phyloP scores from a whole-genome alignment of 495 filamentous ascomycete genomes.

The Hyaloscypha finlandica region DNA sequence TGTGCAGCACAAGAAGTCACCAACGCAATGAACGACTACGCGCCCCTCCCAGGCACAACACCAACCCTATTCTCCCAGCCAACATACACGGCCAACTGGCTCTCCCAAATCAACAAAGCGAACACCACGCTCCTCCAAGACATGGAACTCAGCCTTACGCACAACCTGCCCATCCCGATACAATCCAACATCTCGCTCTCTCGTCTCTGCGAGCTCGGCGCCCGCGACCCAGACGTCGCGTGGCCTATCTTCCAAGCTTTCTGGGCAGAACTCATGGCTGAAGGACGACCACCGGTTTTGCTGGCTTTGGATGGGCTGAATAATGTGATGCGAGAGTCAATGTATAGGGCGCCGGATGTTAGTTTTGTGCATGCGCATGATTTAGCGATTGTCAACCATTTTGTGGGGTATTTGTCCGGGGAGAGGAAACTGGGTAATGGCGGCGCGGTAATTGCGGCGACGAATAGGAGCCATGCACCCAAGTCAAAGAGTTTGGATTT shows the following conservation, averaged over 20 bases:
- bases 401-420: slow-evolving; percentile 69
- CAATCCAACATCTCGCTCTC: slow-evolving; percentile 63
- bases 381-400: slow-evolving; percentile 73
- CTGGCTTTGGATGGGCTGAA: slow-evolving; percentile 75
- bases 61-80: slow-evolving; percentile 73
- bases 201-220: slow-evolving; percentile 67
- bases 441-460: slow-evolving; percentile 75
- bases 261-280: slow-evolving; percentile 71
- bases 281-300: slow-evolving; percentile 75
- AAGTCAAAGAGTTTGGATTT: slow-evolving; percentile 63
- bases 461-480: slow-evolving; percentile 65
- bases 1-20: slow-evolving; percentile 75
- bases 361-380: slow-evolving; percentile 85
- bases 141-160: slow-evolving; percentile 58
- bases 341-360: slow-evolving; percentile 68
- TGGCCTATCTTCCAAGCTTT: slow-evolving; percentile 83
- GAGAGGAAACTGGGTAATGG: slow-evolving; percentile 65
- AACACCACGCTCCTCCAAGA: slow-evolving; percentile 66
- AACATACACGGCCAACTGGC: slow-evolving; percentile 68
- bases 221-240: slow-evolving; percentile 71
- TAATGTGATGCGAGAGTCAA: slow-evolving; percentile 73
- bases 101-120: slow-evolving; percentile 68
- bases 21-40: slow-evolving; percentile 76
- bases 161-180: slow-evolving; percentile 59
- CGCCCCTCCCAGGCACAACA: slow-evolving; percentile 57